Base-by-base conservation (phyloP, 2,329 filamentous ascomycete species). In the Diaporthe helianthi region DNA sequence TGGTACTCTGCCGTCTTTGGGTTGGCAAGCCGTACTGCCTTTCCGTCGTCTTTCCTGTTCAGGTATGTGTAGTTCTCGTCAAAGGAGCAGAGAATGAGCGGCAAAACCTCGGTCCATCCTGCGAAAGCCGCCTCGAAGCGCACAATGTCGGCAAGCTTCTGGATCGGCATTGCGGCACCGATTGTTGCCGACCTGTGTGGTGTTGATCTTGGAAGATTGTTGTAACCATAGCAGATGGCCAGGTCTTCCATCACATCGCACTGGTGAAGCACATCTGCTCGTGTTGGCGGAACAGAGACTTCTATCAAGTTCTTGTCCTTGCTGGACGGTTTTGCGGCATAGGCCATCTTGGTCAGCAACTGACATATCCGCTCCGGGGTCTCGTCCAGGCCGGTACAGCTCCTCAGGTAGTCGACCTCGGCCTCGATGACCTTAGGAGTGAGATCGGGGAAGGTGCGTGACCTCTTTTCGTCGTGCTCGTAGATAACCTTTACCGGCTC, bases 181-280 rank as follows among this genome's bases (percentile, higher is more conserved):
- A 98, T 89, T 7, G 93, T 96, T 67, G 91, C 92, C 29, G 92
- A 92, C 77, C 94, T 94, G 80, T 90, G 94, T 10, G 94, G 94
- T 76, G 95, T 93, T 60, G 91, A 90, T 65, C 94, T 91, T 1
- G 95, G 94, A 22, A 99, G 90, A 72, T 92, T 93, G 86, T 99
- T 99, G 87, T 97, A 99, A 73, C 97, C 96, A 80, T 98, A 98
- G 65, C 93, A 94, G 73, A 99, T 96, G 49, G 94, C 96, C 24
- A 97, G 90, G 78, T 99, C 97, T 83, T 99, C 96, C 95, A 99
- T 99, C 74, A 99, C 93, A 79, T 99, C 96, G 76, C 94, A 97
- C 78, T 98, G 92, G 80, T 99, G 96, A 38, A 99, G 89, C 51
- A 99, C 91, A 79, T 99, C 96, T 58, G 96, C 95, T 72, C 96